Conservation (phyloP, 345 rosid genomes). For the Eucalyptus dawsonii region DNA sequence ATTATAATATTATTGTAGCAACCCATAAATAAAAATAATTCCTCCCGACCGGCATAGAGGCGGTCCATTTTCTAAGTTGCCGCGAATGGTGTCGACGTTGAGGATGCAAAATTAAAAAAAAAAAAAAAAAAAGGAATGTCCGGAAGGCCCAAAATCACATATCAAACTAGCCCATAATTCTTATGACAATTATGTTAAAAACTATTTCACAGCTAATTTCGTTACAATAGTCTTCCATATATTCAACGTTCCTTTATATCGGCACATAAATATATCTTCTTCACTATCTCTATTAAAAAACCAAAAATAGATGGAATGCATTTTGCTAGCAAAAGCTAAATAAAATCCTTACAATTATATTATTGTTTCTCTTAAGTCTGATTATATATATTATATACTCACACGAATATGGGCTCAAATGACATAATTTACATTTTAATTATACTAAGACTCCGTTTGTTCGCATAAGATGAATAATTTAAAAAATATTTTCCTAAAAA, state of each 20-base stretch:
- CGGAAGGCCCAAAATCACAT: not conserved
- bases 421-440: not conserved
- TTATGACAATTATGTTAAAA: too few species aligned
- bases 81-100: fast-evolving
- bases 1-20: not conserved
- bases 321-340: not conserved
- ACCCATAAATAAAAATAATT: not conserved
- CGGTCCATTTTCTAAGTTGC: not conserved
- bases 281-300: too few species aligned
- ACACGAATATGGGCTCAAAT: not conserved
- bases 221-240: too few species aligned
- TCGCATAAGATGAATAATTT: too few species aligned
- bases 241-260: too few species aligned
- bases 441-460: too few species aligned
- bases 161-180: too few species aligned
- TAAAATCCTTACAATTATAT: not conserved
- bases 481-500: too few species aligned
- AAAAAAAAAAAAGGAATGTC: not conserved
- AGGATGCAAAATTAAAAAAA: too few species aligned
- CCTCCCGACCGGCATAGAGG: not conserved
- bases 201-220: too few species aligned
- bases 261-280: too few species aligned
- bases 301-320: not conserved
- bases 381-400: not conserved
- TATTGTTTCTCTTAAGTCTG: not conserved